These are phyloP conservation scores for Ophiostoma ulmi DNA, from an alignment of 2,329 filamentous ascomycete species.

Conservation along the genomic window DNA sequence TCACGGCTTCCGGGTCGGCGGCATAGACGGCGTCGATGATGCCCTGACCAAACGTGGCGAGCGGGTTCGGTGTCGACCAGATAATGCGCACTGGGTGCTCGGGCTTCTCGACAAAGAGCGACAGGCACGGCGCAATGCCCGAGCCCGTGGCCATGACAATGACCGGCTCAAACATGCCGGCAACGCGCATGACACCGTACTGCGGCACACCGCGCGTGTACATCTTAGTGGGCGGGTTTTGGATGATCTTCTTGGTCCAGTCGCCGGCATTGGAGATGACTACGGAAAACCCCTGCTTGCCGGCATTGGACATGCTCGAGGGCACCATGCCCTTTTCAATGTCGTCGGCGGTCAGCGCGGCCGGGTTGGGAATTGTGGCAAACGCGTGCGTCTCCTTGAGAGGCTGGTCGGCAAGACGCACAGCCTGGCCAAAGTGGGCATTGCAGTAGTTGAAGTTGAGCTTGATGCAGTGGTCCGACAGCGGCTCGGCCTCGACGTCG, in stretches of 20 bases:
- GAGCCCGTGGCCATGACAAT: slow-evolving; percentile 59
- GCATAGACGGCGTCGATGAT: slow-evolving; percentile 26
- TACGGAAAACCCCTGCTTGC: slow-evolving; percentile 56
- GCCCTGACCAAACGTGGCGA: slow-evolving; percentile 39
- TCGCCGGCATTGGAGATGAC: slow-evolving; percentile 60
- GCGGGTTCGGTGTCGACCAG: slow-evolving; percentile 35
- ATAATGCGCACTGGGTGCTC: slow-evolving; percentile 33
- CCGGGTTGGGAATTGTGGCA: slow-evolving; percentile 61
- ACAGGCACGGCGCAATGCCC: slow-evolving; percentile 58
- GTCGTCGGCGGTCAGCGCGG: slow-evolving; percentile 27
- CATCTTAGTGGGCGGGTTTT: slow-evolving; percentile 48
- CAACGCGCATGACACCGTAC: slow-evolving; percentile 54
- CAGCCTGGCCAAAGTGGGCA: slow-evolving; percentile 51
- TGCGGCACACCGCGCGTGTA: slow-evolving; percentile 58
- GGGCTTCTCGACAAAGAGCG: slow-evolving; percentile 48
- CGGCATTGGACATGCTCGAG: slow-evolving; percentile 29
- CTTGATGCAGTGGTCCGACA: slow-evolving; percentile 67
- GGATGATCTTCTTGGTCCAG: slow-evolving; percentile 56
- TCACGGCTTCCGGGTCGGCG: slow-evolving; percentile 25
- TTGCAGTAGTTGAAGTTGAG: slow-evolving; percentile 63
- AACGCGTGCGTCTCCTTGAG: slow-evolving; percentile 71
- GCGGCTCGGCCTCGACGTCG: slow-evolving; percentile 57
- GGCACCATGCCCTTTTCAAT: neutral
- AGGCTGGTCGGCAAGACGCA: slow-evolving; percentile 58
- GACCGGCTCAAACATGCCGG: slow-evolving; percentile 51